Percentiles rank a stretch among this genome's conserved stretches.
These are phyloP conservation scores for Wallacemonas collosoma DNA, from an alignment of 208 protist genomes.

Conservation along the genomic window DNA sequence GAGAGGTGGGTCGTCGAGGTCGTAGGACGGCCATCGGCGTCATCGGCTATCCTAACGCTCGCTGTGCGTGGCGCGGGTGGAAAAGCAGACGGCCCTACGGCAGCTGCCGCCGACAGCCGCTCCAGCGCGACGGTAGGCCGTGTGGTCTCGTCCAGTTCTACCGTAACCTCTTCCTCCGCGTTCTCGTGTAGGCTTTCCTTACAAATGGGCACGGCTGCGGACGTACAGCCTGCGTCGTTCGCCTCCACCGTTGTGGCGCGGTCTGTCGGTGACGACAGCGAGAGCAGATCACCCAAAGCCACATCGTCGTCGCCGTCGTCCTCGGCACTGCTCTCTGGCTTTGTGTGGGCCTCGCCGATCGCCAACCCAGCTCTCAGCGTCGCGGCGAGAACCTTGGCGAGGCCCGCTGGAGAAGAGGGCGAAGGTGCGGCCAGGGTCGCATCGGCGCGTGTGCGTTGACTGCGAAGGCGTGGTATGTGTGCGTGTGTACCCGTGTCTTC, in stretches of 20 bases:
- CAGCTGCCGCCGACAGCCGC: too few relatives aligned
- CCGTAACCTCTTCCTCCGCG: too few relatives aligned
- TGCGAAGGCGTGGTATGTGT: neutral
- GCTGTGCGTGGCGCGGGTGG: too few relatives aligned
- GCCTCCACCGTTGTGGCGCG: too few relatives aligned
- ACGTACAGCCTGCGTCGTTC: too few relatives aligned
- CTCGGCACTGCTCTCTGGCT: neutral
- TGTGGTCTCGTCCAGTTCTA: neutral
- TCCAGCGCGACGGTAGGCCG: neutral
- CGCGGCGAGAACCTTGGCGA: constrained; percentile 9
- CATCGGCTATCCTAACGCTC: neutral
- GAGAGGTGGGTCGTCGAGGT: constrained; percentile 15
- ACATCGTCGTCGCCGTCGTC: neutral
- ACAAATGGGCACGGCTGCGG: too few relatives aligned
- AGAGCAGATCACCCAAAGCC: neutral
- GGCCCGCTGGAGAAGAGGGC: neutral
- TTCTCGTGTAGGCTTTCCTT: too few relatives aligned
- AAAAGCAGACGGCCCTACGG: too few relatives aligned
- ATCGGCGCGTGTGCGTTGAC: neutral
- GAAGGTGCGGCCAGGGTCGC: neutral
- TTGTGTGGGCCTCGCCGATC: neutral
- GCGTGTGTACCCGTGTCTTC: neutral
- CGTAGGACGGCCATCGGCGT: constrained; percentile 5
- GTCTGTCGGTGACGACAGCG: neutral
- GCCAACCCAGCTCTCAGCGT: constrained; percentile 9